A percentile compares a stretch with the other conserved stretches of the same genome.
Evolutionary conservation across 2,329 filamentous ascomycete species (phyloP).

Genomic region (Colletotrichum sp.): DNA sequence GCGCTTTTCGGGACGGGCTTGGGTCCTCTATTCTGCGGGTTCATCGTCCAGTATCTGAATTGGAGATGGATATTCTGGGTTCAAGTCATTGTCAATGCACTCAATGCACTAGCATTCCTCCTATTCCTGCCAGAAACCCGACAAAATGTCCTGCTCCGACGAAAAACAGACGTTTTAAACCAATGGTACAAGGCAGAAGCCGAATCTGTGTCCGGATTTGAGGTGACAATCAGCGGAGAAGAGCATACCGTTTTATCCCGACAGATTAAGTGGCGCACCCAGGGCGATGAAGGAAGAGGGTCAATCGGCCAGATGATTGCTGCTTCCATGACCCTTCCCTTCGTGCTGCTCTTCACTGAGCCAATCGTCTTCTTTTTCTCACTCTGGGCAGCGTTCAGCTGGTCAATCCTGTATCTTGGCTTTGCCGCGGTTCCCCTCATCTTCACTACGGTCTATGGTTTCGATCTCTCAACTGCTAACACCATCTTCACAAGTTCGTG

Average conservation of each 20-base stretch:
- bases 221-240: background rate
- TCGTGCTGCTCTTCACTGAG: conserved; percentile 70
- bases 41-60: background rate
- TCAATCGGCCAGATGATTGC: conserved; percentile 72
- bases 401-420: conserved; percentile 57
- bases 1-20: conserved; percentile 76
- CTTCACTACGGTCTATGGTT: conserved; percentile 49
- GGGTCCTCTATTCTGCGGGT: background rate
- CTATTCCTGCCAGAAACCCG: conserved; percentile 82
- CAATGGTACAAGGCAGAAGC: conserved; percentile 79
- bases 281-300: conserved; percentile 75
- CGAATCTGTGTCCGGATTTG: conserved; percentile 24
- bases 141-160: conserved; percentile 77
- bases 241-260: conserved; percentile 12
- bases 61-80: conserved; percentile 33
- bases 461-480: conserved; percentile 46
- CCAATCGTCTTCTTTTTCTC: conserved; percentile 64
- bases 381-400: conserved; percentile 54
- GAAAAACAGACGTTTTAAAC: conserved; percentile 77
- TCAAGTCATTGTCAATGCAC: conserved; percentile 73
- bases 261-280: conserved; percentile 80
- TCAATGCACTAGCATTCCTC: conserved; percentile 64
- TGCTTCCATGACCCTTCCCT: conserved; percentile 78
- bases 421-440: conserved; percentile 56
- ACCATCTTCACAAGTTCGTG: background rate